Evolutionary conservation across 306 rosid genomes (phyloP), one percentile per base, ranked within the genome.

Genomic region (Hylodesmum podocarpum): DNA sequence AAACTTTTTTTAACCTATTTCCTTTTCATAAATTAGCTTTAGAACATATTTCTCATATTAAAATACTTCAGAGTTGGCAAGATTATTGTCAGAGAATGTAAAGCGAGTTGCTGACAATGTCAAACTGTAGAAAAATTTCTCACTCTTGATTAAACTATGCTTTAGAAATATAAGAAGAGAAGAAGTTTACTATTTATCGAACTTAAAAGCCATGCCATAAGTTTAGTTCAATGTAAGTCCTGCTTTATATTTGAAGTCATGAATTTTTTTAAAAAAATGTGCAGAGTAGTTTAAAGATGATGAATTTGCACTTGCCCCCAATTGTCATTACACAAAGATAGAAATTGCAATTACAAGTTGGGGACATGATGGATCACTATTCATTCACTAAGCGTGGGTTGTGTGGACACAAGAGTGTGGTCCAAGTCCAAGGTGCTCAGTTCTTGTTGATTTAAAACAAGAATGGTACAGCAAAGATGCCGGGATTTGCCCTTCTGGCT

Each of bases 381-480:
- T 55, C 29, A 72, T 2, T 21, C 11, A n/a, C n/a, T n/a, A 67
- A 63, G 67, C 22, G 28, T 73, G 82, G 34, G 40, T 59, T 39
- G 43, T 36, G 64, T 72, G 69, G 40, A 16, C 18, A n/a, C 3
- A 57, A 61, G 21, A 49, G 1, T 54, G 79, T 76, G 81, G 82
- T 82, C 79, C 79, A 53, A 73, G 79, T 76, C 44, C n/a, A 82
- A 54, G 72, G 46, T 67, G 53, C 51, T 61, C 72, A 84, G 74
- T 72, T 46, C 21, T 21, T 73, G 14, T 66, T 54, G 76, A 73
- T 72, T 77, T 54, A 59, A 66, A 66, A 29, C 70, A 79, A 85
- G 83, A 81, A 73, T 70, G 73, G 21, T 69, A 59, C 83, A 81
- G 84, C 78, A 73, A 81, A 74, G 80, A 55, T 72, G 69, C 36